Evolutionary conservation across 176 grass and related monocot genomes (phyloP), one percentile per base, ranked within the genome.

Genomic region (Hyparrhenia diplandra): DNA sequence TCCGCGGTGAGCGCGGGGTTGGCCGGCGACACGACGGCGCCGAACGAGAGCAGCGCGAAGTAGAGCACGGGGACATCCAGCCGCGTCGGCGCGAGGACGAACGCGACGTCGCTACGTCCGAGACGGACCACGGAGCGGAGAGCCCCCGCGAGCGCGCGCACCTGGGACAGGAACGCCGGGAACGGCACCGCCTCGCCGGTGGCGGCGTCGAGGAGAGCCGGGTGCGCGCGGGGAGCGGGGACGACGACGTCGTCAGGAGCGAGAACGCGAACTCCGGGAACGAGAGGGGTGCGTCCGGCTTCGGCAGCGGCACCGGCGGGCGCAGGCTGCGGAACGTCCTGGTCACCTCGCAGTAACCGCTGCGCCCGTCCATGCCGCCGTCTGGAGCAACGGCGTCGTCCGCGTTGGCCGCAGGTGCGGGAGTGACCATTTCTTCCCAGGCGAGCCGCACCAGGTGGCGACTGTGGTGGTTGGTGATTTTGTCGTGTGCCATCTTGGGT

Each of bases 31-130:
- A 67, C 3, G 8, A 67, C 32, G 64, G 31, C 64, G 18, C 32
- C 64, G 59, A 88, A 3, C 6, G 91, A 88, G 35, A 97, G 85
- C 17, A 94, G 87, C n/a, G 89, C 89, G 12, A 90, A 85, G 82
- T 94, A 92, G 69, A 97, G 89, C 36, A 88, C 71, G 2, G 87
- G 91, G 14, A 97, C 25, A 21, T 94, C 85, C 21, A 94, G 83
- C 4, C 42, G 5, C 5, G 89, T 9, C 0, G 94, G 89, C 13
- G 47, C 75, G 75, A 97, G 80, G 59, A 94, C 66, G 71, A 97
- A 82, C 13, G 87, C 91, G 0, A 97, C 89, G 35, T 97, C 72
- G 17, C 89, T 89, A 1, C 13, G 54, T 70, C 31, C 62, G 29
- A 94, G 63, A 9, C 67, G 31, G 60, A 23, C 55, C 55, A 4